phyloP scores from a whole-genome alignment of 139 green algal species.

The Closterium sp. region DNA sequence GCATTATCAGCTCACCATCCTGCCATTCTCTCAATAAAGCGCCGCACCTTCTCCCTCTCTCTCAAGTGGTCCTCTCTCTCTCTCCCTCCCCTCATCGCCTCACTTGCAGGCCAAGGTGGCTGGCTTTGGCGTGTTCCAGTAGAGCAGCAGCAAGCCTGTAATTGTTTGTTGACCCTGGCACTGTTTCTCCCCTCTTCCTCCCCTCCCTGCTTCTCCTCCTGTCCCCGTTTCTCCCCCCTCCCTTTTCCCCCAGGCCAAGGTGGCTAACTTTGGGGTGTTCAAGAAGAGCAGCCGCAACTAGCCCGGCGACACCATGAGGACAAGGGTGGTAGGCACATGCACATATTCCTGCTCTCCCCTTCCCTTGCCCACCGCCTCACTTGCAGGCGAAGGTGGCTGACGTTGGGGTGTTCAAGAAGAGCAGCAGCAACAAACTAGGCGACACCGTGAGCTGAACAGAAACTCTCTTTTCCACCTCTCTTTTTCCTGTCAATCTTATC shows the following conservation, averaged over 20 bases:
- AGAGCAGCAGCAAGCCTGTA: too few species aligned
- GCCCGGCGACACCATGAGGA: not conserved
- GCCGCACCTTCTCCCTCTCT: too few species aligned
- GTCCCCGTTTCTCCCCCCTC: too few species aligned
- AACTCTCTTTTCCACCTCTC: too few species aligned
- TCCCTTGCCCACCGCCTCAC: not conserved
- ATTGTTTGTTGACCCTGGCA: too few species aligned
- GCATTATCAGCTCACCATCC: too few species aligned
- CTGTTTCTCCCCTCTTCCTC: too few species aligned
- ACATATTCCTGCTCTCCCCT: too few species aligned
- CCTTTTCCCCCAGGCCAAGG: not conserved
- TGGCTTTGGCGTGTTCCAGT: not conserved
- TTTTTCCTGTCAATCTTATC: too few species aligned
- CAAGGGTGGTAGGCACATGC: not conserved
- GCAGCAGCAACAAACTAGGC: not conserved
- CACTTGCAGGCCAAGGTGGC: not conserved
- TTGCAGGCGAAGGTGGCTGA: not conserved
- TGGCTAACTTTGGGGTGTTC: constrained; percentile 21
- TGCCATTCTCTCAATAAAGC: too few species aligned
- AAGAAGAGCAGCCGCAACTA: not conserved
- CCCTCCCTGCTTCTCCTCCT: too few species aligned
- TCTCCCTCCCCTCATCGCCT: too few species aligned
- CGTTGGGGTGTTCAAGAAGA: not conserved
- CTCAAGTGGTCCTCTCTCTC: not conserved
- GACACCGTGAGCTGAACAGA: not conserved